Base-by-base conservation (phyloP, 139 green algal genomes). In the Tetraselmis striata region DNA sequence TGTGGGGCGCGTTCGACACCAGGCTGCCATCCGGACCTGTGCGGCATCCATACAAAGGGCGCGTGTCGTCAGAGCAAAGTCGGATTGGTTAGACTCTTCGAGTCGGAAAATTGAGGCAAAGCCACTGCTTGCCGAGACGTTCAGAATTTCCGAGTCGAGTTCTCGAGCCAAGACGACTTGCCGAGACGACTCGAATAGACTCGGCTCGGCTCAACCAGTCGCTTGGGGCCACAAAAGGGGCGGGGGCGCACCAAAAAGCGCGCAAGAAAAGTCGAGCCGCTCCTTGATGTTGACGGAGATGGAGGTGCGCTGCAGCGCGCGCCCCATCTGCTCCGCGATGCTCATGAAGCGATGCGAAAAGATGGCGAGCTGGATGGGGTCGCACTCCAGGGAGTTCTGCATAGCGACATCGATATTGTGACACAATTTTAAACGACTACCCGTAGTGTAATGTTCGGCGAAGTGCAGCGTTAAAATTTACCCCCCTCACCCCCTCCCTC, bases 221-320 rank as follows among this genome's bases (percentile, higher is more conserved):
- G n/a, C n/a, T n/a, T n/a, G n/a, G n/a, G n/a, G n/a, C 11, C 45
- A 67, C 45, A 67, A 67, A 18, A 18, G 45, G 18, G 45, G 45
- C 11, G 45, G 45, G 11, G 18, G 45, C 45, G 45, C 18, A 67
- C 45, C 87, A 85, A 98, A 98, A 32, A 98, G 89, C 22, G 96
- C 96, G 81, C 96, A 99, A 32, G 89, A 95, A 87, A 98, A 99
- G 90, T 99, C 96, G 2, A 99, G 92, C 0, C 96, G 90, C 88
- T 99, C 96, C 87, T 99, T 99, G 90, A 99, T 98, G 92, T 98
- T 99, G 67, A 98, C 96, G 1, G 89, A 95, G 80, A 98, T 92
- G 78, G 86, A 91, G 59, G 96, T 98, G 81, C 95, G 89, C 90
- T 98, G 95, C 82, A 99, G 88, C 58, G 94, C 95, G 31, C 94